Evolutionary conservation across 208 protist genomes (phyloP).

Genomic region (Leishmania aethiopica): DNA sequence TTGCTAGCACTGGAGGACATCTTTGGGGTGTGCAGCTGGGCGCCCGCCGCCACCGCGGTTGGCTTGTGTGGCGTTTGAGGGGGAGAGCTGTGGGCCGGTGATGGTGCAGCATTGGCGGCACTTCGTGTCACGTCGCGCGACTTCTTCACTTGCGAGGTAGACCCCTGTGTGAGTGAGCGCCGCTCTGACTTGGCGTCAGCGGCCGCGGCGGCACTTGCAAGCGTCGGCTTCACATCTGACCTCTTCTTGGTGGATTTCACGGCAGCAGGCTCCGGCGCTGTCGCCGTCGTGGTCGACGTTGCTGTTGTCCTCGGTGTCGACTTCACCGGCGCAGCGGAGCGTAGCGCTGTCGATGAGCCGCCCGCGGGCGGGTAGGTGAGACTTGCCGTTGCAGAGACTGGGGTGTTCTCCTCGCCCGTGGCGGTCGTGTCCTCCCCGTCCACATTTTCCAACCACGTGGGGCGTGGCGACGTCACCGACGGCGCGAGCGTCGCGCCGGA

Average conservation of each 20-base stretch:
- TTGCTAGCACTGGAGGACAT: not conserved
- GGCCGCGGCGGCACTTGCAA: not conserved
- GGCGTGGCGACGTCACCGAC: not conserved
- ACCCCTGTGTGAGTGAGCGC: not conserved
- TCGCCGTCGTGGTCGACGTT: not conserved
- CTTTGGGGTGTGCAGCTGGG: slow-evolving; percentile 3
- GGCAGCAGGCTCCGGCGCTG: not conserved
- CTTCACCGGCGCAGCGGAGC: slow-evolving; percentile 3
- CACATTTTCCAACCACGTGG: slow-evolving; percentile 2
- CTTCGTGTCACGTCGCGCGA: not conserved
- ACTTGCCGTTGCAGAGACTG: not conserved
- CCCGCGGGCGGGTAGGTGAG: not conserved
- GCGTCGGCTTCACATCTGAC: not conserved
- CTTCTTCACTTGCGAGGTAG: not conserved
- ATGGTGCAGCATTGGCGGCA: not conserved
- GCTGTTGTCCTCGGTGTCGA: not conserved
- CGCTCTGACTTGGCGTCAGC: not conserved
- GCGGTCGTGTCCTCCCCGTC: not conserved
- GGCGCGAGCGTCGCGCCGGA: slow-evolving; percentile 19
- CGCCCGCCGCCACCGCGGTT: not conserved
- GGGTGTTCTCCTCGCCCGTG: not conserved
- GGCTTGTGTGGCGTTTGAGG: slow-evolving; percentile 1
- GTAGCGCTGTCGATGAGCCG: not conserved
- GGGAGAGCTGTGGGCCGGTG: not conserved
- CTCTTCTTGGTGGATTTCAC: not conserved